Percentiles rank a stretch among this genome's conserved stretches.
Evolutionary conservation across 495 filamentous ascomycete genomes (phyloP).

Genomic region (Penicillium egyptiacum): DNA sequence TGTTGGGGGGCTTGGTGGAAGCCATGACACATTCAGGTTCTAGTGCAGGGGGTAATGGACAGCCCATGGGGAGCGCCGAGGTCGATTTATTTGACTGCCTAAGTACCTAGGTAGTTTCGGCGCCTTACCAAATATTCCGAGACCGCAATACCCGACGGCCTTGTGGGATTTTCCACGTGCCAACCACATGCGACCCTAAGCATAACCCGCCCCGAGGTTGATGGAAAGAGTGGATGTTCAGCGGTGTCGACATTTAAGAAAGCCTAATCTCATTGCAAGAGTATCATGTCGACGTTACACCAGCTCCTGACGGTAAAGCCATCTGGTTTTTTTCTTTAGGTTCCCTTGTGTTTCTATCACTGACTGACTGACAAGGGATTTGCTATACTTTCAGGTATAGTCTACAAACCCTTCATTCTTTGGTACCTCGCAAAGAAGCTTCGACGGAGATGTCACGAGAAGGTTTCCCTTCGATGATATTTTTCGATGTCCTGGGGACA

Average conservation of each 20-base stretch:
- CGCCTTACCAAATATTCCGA: no score
- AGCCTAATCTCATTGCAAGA: slow-evolving; percentile 4
- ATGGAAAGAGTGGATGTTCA: background rate
- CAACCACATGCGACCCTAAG: slow-evolving; percentile 11
- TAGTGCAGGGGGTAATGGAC: background rate
- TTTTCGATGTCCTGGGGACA: slow-evolving; percentile 25
- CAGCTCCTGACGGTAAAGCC: background rate
- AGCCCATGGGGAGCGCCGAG: no score
- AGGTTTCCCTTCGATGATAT: slow-evolving; percentile 14
- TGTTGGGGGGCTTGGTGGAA: slow-evolving; percentile 17
- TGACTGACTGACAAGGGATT: no score
- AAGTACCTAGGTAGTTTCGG: no score
- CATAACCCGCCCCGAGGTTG: slow-evolving; percentile 10
- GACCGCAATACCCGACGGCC: no score
- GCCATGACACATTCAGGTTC: background rate
- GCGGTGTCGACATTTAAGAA: slow-evolving; percentile 1
- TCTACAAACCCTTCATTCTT: background rate
- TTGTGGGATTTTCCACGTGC: no score
- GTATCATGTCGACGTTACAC: background rate
- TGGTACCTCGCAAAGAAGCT: background rate
- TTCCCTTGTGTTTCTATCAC: no score
- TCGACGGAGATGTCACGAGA: slow-evolving; percentile 12
- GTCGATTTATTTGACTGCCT: no score
- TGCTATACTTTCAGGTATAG: no score
- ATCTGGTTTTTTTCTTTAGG: no score